Base-by-base conservation (phyloP, 352 stramenopile species). In the Globisporangium polare region DNA sequence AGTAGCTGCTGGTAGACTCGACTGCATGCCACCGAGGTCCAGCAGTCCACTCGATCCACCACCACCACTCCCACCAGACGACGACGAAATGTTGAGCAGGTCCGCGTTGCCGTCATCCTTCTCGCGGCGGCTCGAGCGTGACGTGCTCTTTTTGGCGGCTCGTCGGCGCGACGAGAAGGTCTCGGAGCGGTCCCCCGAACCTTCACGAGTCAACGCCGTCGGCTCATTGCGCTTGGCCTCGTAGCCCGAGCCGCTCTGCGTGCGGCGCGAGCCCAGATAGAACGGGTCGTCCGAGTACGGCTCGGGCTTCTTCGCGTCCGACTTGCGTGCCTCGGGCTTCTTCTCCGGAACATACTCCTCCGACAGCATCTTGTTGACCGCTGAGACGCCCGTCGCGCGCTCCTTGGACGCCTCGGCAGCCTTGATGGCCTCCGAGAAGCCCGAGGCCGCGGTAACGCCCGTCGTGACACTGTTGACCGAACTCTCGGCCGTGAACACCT, bases 231-330 rank as follows among this genome's bases (percentile, higher is more conserved):
- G 49, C 55, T 35, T 43, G 39, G 69, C 10, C 58, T 89, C 75
- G 24, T 68, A 60, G 35, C 58, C 74, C 3, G 75, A 49, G 2
- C 53, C 74, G 47, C 63, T 88, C 58, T 85, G 70, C 29, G 76
- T 86, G 12, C 71, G 73, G 37, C 71, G 79, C 8, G 67, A 83
- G n/a, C 78, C 78, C 39, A 93, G 52, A 61, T 88, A 79, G 58
- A 91, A 93, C 12, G 78, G 86, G 42, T 91, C 80, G 50, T 95
- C 86, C 50, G 80, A 87, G 67, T 94, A 92, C 46, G 81, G 81
- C 42, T 88, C 81, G 0, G 75, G 73, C 57, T 73, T 79, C 41
- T 75, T 75, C 24, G 58, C 47, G 18, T 77, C 68, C 1, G 55
- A 49, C 46, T 71, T 69, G 0, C 58, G 27, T 35, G 47, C n/a